A percentile compares a stretch with the other conserved stretches of the same genome.
Evolutionary conservation across 23 red algal species (phyloP).

Genomic region (Gracilaria vermiculophylla): DNA sequence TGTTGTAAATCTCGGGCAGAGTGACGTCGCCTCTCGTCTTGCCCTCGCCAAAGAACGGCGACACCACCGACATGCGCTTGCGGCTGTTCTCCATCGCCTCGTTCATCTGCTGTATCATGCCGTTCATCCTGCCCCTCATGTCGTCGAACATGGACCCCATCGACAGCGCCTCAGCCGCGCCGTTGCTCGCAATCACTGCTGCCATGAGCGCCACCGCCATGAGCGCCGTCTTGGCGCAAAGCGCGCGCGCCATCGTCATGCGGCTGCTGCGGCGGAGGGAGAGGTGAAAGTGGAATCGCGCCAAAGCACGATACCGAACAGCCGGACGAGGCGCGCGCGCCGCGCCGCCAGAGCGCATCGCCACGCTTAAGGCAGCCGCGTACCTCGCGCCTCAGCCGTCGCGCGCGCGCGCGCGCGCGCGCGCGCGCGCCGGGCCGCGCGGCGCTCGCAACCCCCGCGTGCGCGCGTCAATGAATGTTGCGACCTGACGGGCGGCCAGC

Average conservation of each 20-base stretch:
- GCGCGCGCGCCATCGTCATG: no score
- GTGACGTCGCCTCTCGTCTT: slow-evolving; percentile 27
- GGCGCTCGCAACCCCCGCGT: no score
- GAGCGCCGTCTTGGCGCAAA: background rate
- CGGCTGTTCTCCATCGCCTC: background rate
- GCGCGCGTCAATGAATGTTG: slow-evolving; percentile 15
- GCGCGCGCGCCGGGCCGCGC: no score
- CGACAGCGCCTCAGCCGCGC: background rate
- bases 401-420: no score
- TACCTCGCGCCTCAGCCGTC: background rate
- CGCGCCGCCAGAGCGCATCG: background rate
- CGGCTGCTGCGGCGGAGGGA: no score
- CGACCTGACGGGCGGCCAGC: background rate
- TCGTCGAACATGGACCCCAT: background rate
- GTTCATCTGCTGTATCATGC: background rate
- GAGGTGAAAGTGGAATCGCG: background rate
- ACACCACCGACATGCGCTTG: slow-evolving; percentile 26
- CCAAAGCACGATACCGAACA: slow-evolving; percentile 3
- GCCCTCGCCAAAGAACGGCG: slow-evolving; percentile 38
- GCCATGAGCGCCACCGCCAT: slow-evolving; percentile 9
- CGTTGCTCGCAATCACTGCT: background rate
- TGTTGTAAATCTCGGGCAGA: slow-evolving; percentile 40
- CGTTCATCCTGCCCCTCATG: slow-evolving; percentile 10
- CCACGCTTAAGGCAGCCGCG: background rate
- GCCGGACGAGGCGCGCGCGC: no score